Percentiles rank a stretch among this genome's conserved stretches.
Evolutionary conservation across 768 basidiomycete genomes (phyloP).

Genomic region (Tulasnella sp.): DNA sequence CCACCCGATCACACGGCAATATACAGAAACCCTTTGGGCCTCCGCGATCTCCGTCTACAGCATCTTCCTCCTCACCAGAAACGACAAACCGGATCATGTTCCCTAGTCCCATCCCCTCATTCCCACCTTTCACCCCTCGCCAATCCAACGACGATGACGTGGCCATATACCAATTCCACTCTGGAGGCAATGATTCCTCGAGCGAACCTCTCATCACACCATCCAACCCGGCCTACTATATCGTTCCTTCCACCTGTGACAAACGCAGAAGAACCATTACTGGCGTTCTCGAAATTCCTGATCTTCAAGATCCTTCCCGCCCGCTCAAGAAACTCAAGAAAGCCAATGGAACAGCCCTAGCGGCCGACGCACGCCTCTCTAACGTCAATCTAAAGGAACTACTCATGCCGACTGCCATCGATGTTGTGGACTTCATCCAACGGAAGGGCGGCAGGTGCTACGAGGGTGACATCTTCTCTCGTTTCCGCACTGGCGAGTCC

Average conservation of each 20-base stretch:
- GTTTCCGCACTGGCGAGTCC: constrained; percentile 8
- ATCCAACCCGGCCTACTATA: constrained; percentile 10
- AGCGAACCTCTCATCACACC: neutral
- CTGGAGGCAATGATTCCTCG: neutral
- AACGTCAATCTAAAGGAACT: neutral
- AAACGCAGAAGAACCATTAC: neutral
- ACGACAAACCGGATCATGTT: too few species aligned
- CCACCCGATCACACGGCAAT: too few species aligned
- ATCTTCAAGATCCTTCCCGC: neutral
- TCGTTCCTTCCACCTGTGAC: constrained; percentile 8
- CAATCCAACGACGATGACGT: neutral
- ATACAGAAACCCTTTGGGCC: too few species aligned
- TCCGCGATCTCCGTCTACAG: neutral
- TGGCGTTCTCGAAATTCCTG: neutral
- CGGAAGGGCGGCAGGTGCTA: constrained; percentile 1
- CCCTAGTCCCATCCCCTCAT: constrained; percentile 10
- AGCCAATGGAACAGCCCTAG: neutral
- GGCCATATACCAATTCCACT: neutral
- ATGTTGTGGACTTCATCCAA: constrained; percentile 10
- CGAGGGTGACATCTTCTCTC: constrained; percentile 10
- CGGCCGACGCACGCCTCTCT: neutral
- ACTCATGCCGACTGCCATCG: constrained; percentile 11
- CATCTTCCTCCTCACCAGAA: neutral
- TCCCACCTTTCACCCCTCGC: constrained; percentile 6
- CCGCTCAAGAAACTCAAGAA: constrained; percentile 9